These are phyloP conservation scores for Plantago lanceolata DNA, from an alignment of 305 asterid species.

Conservation along the genomic window DNA sequence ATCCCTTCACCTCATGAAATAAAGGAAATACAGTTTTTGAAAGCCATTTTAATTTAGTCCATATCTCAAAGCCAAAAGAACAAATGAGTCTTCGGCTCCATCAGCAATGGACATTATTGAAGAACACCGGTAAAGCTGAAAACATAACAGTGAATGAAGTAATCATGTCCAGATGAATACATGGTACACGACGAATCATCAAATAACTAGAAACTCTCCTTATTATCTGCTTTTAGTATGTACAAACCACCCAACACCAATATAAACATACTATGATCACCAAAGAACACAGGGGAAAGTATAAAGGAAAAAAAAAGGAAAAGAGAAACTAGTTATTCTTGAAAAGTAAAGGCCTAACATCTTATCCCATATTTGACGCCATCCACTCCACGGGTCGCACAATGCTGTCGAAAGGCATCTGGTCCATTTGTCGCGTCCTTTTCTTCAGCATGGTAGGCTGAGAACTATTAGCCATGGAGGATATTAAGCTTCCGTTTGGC, in stretches of 20 bases:
- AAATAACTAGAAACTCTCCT: constrained; percentile 19
- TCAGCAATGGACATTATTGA: too few relatives aligned
- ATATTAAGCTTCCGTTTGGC: constrained; percentile 18
- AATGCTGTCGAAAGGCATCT: constrained; percentile 37
- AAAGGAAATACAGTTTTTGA: too few relatives aligned
- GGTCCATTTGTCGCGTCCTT: constrained; percentile 45
- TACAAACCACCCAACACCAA: constrained; percentile 24
- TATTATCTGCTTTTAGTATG: constrained; percentile 24
- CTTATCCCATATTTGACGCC: constrained; percentile 56
- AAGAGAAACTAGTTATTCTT: constrained; percentile 9
- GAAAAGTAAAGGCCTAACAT: not conserved
- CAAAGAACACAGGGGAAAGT: constrained; percentile 2
- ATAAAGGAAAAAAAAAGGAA: not conserved
- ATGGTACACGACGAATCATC: constrained; percentile 18
- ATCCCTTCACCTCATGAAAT: too few relatives aligned
- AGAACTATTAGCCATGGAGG: constrained; percentile 34
- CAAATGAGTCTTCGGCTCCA: too few relatives aligned
- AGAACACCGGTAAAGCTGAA: not conserved
- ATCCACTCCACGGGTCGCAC: constrained; percentile 64
- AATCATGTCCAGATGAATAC: not conserved
- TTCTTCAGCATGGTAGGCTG: constrained; percentile 44
- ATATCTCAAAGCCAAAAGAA: too few relatives aligned
- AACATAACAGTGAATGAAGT: not conserved
- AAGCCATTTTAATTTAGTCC: too few relatives aligned
- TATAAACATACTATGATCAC: not conserved